These are phyloP conservation scores for Nissolia schottii DNA, from an alignment of 306 rosid genomes.

Conservation along the genomic window DNA sequence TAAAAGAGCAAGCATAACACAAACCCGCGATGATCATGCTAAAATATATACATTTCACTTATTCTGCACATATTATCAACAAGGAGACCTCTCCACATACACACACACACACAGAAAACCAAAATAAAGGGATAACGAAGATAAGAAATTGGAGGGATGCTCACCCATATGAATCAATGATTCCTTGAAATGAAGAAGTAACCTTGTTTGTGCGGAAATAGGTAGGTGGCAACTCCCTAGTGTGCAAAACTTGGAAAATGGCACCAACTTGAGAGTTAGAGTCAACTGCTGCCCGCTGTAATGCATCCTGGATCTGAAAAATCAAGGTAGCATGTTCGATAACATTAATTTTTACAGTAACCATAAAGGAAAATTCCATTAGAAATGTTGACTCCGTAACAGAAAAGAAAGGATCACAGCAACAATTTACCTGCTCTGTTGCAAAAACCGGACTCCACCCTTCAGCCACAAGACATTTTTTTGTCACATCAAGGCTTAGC, in stretches of 20 bases:
- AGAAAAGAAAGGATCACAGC: not conserved
- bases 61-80: constrained; percentile 7
- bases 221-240: constrained; percentile 71
- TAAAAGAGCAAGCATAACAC: not conserved
- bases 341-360: constrained; percentile 1
- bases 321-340: not conserved
- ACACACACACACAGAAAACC: not conserved
- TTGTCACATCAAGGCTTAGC: constrained; percentile 96
- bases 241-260: constrained; percentile 68
- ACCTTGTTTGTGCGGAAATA: constrained; percentile 67
- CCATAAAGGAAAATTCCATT: not conserved
- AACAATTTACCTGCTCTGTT: constrained; percentile 61
- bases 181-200: constrained; percentile 71
- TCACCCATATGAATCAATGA: constrained; percentile 89
- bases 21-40: constrained; percentile 7
- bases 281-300: constrained; percentile 62
- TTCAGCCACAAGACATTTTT: constrained; percentile 93
- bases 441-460: constrained; percentile 97
- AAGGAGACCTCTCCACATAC: constrained; percentile 11
- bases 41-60: constrained; percentile 10
- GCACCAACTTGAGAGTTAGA: constrained; percentile 76
- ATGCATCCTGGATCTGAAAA: constrained; percentile 61
- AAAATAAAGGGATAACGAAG: not conserved
- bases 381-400: too few relatives aligned
- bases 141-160: constrained; percentile 15